Evolutionary conservation across 768 basidiomycete genomes (phyloP), one percentile per base, ranked within the genome.

Genomic region (Leccinum rimulosum): DNA sequence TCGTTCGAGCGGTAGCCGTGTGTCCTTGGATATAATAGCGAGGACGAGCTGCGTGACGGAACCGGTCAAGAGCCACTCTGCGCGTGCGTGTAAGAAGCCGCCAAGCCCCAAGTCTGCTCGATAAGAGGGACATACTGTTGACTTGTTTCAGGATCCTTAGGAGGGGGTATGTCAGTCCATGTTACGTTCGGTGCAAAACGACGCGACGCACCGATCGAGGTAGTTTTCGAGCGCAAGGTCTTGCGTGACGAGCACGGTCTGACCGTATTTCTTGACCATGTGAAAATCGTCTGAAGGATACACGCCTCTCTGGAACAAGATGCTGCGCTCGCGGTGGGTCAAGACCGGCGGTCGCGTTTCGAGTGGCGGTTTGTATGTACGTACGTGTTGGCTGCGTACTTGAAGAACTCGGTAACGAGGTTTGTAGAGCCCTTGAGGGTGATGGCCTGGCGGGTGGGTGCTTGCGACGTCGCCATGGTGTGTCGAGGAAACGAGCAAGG

Each of bases 221-320:
- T 99, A 98, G 69, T 89, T 92, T 70, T 98, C 93, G 51, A 99
- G 77, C 4, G 90, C 89, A 50, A 95, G 85, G 65, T 99, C 96
- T 64, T 95, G 90, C 1, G 95, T 97, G 7, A 98, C 89, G 27
- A 98, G 82, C 54, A 99, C 91, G 0, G 93, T 95, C 70, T 98
- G 88, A 0, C 97, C 96, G 65, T 98, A 99, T 73, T 98, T 99
- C 75, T 98, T 99, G 60, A 99, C 96, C 93, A 97, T 95, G 70
- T 93, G 90, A 72, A 99, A 99, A 77, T 99, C 97, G 74, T 98
- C 97, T 0, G 93, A 88, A 3, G 97, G 97, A 72, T 98, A 99
- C 19, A 99, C 91, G 58, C 93, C 94, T 48, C 97, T 83, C 76
- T 98, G 95, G 76, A 96, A 99, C 55, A 99, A 79, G 67, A 98